Evolutionary conservation across 78 protist species (phyloP).

Genomic region (Chrysochromulina tobinii): DNA sequence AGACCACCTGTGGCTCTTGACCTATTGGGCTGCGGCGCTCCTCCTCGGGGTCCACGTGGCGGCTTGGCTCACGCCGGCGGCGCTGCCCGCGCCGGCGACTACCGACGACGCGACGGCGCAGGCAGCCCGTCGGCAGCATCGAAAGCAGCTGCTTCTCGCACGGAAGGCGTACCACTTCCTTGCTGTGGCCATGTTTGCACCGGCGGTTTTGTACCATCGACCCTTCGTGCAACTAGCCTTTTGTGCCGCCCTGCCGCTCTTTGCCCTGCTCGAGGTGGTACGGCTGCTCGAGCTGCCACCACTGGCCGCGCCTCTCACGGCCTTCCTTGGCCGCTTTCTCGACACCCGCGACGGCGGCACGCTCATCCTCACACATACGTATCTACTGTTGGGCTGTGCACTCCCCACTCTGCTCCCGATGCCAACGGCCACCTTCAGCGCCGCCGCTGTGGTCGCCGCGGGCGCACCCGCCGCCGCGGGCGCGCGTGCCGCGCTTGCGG

Average conservation of each 20-base stretch:
- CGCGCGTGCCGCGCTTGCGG: slow-evolving; percentile 13
- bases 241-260: slow-evolving; percentile 48
- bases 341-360: slow-evolving; percentile 71
- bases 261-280: slow-evolving; percentile 54
- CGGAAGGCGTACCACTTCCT: slow-evolving; percentile 76
- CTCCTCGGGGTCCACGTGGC: too few relatives aligned
- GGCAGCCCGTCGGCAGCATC: too few relatives aligned
- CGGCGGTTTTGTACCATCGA: slow-evolving; percentile 27
- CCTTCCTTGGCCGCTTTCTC: slow-evolving; percentile 46
- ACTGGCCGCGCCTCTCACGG: neutral
- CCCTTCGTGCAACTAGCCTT: slow-evolving; percentile 38
- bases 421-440: neutral
- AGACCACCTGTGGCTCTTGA: too few relatives aligned
- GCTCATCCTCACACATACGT: slow-evolving; percentile 64
- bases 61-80: too few relatives aligned
- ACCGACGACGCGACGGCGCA: too few relatives aligned
- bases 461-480: slow-evolving; percentile 28
- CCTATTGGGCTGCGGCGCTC: too few relatives aligned
- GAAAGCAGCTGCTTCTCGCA: neutral
- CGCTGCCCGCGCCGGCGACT: too few relatives aligned
- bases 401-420: slow-evolving; percentile 47
- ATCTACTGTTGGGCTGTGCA: slow-evolving; percentile 79
- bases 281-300: slow-evolving; percentile 47
- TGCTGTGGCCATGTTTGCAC: slow-evolving; percentile 67
- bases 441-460: neutral